These are phyloP conservation scores for Cryptosporidium bovis DNA, from an alignment of 169 alveolate species.

Conservation along the genomic window DNA sequence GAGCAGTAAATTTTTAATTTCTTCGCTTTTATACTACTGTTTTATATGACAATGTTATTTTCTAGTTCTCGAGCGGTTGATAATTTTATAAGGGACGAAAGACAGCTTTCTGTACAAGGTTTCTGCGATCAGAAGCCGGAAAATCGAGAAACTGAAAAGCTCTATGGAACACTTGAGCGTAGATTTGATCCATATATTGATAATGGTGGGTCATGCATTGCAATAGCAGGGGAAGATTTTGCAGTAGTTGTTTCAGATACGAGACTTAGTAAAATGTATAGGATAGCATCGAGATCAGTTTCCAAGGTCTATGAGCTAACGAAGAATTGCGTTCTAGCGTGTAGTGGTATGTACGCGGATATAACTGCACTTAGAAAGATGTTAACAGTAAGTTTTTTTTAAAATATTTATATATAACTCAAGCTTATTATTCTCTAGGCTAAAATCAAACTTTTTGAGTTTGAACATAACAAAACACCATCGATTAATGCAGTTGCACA, in stretches of 20 bases:
- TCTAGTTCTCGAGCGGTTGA: no score
- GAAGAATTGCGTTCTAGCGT: constrained; percentile 86
- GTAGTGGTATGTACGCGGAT: constrained; percentile 95
- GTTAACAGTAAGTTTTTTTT: constrained; percentile 76
- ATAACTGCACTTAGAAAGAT: constrained; percentile 87
- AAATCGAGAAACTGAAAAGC: neutral
- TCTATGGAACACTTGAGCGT: constrained; percentile 23
- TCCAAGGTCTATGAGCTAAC: constrained; percentile 90
- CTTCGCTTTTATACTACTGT: no score
- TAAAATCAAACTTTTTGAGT: constrained; percentile 86
- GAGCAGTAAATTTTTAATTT: no score
- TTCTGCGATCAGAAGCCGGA: no score
- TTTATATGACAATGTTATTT: no score
- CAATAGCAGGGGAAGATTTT: constrained; percentile 91
- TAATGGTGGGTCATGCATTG: constrained; percentile 87
- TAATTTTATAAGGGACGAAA: no score
- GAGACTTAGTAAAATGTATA: constrained; percentile 89
- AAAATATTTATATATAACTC: no score
- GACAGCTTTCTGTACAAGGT: no score
- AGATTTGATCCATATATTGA: constrained; percentile 83
- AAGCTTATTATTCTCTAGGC: constrained; percentile 75
- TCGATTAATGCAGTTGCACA: constrained; percentile 88
- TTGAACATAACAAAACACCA: constrained; percentile 88
- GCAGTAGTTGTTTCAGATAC: constrained; percentile 94
- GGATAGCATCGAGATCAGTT: constrained; percentile 89